Conservation (phyloP, 805 yeast species). For the Candida silvatica region DNA sequence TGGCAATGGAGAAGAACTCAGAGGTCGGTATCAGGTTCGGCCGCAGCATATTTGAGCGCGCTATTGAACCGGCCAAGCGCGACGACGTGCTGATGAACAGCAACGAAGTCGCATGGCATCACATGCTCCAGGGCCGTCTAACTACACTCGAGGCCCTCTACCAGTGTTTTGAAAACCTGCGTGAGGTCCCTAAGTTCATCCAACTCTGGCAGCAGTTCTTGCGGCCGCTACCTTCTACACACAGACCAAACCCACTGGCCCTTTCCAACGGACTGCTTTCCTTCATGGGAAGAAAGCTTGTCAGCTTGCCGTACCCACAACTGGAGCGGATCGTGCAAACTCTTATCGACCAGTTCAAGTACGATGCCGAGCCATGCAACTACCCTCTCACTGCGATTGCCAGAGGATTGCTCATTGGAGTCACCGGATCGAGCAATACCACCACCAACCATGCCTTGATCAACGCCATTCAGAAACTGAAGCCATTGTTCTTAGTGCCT, state of each 20-base stretch:
- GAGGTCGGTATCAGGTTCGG: slow-evolving; percentile 45
- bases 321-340: slow-evolving; percentile 20
- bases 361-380: slow-evolving; percentile 7
- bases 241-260: no score
- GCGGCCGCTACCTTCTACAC: no score
- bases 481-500: slow-evolving; percentile 13
- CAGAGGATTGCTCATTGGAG: slow-evolving; percentile 31
- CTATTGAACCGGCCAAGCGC: slow-evolving; percentile 1
- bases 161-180: slow-evolving; percentile 42
- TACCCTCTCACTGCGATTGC: slow-evolving; percentile 23
- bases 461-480: slow-evolving; percentile 6
- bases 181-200: slow-evolving; percentile 47
- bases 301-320: slow-evolving; percentile 40
- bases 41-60: slow-evolving; percentile 22
- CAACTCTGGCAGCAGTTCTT: slow-evolving; percentile 31
- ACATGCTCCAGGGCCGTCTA: not conserved
- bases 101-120: slow-evolving; percentile 12
- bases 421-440: slow-evolving; percentile 22
- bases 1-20: slow-evolving; percentile 44
- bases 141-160: slow-evolving; percentile 10
- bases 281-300: slow-evolving; percentile 12
- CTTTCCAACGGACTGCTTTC: no score
- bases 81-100: not conserved
- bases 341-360: slow-evolving; percentile 8
- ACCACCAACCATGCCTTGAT: slow-evolving; percentile 15